A percentile compares a stretch with the other conserved stretches of the same genome.
phyloP scores from a whole-genome alignment of 805 yeast genomes.

The Ogataea ganodermae region DNA sequence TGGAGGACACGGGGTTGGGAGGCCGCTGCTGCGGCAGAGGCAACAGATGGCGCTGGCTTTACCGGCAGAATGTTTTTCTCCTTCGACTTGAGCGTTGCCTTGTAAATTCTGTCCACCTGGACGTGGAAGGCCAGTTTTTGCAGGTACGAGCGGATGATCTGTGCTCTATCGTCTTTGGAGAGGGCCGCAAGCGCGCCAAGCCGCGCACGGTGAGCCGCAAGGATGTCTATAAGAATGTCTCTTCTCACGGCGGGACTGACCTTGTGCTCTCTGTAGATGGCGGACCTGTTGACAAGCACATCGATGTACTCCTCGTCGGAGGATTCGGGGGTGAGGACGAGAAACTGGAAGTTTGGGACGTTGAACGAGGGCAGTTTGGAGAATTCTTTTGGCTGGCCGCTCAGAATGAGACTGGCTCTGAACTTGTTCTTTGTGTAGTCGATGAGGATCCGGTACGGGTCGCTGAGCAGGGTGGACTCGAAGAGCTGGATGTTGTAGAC shows the following conservation, averaged over 20 bases:
- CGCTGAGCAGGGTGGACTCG: slow-evolving; percentile 43
- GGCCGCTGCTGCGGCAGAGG: too few species aligned
- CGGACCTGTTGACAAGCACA: slow-evolving; percentile 45
- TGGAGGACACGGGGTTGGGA: slow-evolving; percentile 7
- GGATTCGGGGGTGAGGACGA: slow-evolving; percentile 43
- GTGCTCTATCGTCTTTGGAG: slow-evolving; percentile 43
- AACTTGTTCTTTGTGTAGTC: slow-evolving; percentile 71
- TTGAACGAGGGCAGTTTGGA: slow-evolving; percentile 31
- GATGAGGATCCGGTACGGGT: slow-evolving; percentile 64
- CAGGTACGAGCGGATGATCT: slow-evolving; percentile 50
- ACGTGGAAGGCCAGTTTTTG: slow-evolving; percentile 56
- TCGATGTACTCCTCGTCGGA: slow-evolving; percentile 47
- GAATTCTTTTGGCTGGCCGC: slow-evolving; percentile 48
- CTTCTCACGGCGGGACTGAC: slow-evolving; percentile 41
- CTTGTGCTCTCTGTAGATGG: slow-evolving; percentile 59
- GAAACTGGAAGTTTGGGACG: slow-evolving; percentile 36
- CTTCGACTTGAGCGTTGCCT: slow-evolving; percentile 42
- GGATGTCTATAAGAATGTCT: slow-evolving; percentile 40
- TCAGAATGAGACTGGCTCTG: slow-evolving; percentile 58
- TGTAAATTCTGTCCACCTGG: slow-evolving; percentile 66
- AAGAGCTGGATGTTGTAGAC: slow-evolving; percentile 54
- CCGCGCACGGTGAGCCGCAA: slow-evolving; percentile 21
- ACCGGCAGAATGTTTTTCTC: slow-evolving; percentile 11
- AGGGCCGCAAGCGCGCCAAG: slow-evolving; percentile 18
- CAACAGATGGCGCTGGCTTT: too few species aligned